phyloP scores from a whole-genome alignment of 2,329 filamentous ascomycete genomes.

The Sporothrix dimorphospora region DNA sequence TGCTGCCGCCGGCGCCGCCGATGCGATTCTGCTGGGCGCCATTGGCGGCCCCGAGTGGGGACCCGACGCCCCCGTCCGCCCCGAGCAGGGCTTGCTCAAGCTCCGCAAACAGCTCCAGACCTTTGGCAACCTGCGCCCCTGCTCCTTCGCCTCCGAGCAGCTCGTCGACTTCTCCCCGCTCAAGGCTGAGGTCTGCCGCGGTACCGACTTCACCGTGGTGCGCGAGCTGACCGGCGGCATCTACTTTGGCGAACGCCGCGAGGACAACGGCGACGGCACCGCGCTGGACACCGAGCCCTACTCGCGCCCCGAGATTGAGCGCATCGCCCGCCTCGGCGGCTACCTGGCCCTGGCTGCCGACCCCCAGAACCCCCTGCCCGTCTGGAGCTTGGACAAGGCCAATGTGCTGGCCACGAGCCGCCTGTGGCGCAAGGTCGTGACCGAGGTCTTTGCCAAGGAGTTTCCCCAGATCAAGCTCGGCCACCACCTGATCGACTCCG shows the following conservation, averaged over 20 bases:
- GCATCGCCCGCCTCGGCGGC: slow-evolving; percentile 79
- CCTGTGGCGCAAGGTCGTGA: slow-evolving; percentile 86
- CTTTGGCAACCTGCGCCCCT: slow-evolving; percentile 93
- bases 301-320: slow-evolving; percentile 81
- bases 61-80: slow-evolving; percentile 75
- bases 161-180: slow-evolving; percentile 85
- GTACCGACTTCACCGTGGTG: slow-evolving; percentile 89
- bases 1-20: slow-evolving; percentile 77
- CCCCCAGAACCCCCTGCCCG: slow-evolving; percentile 66
- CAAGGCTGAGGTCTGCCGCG: slow-evolving; percentile 81
- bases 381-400: slow-evolving; percentile 92
- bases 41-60: slow-evolving; percentile 98
- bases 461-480: slow-evolving; percentile 83
- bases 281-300: slow-evolving; percentile 89
- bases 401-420: slow-evolving; percentile 91
- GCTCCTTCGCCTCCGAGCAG: slow-evolving; percentile 88
- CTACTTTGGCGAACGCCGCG: slow-evolving; percentile 90
- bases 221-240: slow-evolving; percentile 91
- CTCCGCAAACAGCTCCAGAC: slow-evolving; percentile 93
- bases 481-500: slow-evolving; percentile 92
- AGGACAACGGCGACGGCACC: slow-evolving; percentile 72
- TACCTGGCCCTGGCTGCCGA: slow-evolving; percentile 76
- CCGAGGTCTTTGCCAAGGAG: slow-evolving; percentile 82
- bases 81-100: slow-evolving; percentile 87
- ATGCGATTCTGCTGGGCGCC: slow-evolving; percentile 89